Evolutionary conservation across 768 basidiomycete species (phyloP).

Genomic region (Tephrocybe sp.): DNA sequence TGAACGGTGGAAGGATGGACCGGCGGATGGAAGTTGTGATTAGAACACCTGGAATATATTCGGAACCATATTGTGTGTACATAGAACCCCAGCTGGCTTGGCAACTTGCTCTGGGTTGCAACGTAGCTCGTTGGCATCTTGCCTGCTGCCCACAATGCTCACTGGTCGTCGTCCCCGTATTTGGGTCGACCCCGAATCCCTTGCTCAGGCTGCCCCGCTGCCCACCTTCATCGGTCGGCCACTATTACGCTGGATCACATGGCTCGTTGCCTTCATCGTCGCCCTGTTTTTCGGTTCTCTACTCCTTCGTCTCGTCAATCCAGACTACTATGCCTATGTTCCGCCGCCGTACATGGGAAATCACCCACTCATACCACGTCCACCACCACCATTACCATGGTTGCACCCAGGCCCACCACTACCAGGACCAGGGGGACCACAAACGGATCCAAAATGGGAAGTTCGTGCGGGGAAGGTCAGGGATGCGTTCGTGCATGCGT

Average conservation of each 20-base stretch:
- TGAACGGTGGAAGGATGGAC: slow-evolving; percentile 93
- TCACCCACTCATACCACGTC: background rate
- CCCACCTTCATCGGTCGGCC: slow-evolving; percentile 14
- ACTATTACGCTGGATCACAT: slow-evolving; percentile 24
- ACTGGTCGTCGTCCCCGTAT: slow-evolving; percentile 16
- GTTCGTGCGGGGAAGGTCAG: slow-evolving; percentile 54
- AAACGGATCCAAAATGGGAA: slow-evolving; percentile 37
- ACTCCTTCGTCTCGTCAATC: background rate
- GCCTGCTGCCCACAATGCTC: background rate
- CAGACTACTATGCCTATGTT: background rate
- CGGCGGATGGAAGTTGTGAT: slow-evolving; percentile 86
- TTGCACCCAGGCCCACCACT: slow-evolving; percentile 5
- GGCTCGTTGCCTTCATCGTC: slow-evolving; percentile 19
- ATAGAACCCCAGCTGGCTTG: background rate
- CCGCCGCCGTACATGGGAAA: slow-evolving; percentile 10
- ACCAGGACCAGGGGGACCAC: background rate
- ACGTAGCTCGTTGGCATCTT: background rate
- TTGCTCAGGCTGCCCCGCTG: slow-evolving; percentile 3
- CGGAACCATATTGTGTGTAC: too few relatives aligned
- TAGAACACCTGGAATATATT: too few relatives aligned
- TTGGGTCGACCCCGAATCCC: slow-evolving; percentile 16
- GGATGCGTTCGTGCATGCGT: slow-evolving; percentile 62
- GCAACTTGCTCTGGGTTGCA: background rate
- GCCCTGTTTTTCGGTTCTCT: slow-evolving; percentile 18
- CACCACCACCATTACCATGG: slow-evolving; percentile 8